Conservation (phyloP, 2,329 filamentous ascomycete species). For the Myriosclerotinia scirpicola region DNA sequence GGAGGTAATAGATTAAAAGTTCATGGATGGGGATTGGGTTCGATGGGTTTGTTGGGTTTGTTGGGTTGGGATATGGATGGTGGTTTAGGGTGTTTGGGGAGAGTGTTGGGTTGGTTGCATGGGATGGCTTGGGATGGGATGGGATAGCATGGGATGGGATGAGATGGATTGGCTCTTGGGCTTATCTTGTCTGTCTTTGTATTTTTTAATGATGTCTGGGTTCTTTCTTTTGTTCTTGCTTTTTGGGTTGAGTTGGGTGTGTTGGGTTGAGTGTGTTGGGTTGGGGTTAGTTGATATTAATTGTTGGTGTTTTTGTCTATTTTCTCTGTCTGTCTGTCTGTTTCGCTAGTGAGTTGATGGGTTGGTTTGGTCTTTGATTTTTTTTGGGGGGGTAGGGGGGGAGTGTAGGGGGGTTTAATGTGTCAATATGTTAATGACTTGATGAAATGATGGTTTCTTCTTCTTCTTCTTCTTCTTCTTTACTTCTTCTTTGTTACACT, state of each 20-base stretch:
- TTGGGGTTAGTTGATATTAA: too few species aligned
- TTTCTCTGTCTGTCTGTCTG: neutral
- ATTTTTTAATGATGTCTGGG: too few species aligned
- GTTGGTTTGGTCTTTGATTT: too few species aligned
- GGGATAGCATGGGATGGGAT: too few species aligned
- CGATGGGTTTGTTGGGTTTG: neutral
- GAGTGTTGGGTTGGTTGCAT: neutral
- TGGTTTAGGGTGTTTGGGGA: neutral
- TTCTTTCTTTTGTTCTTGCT: neutral
- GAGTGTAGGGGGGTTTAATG: too few species aligned
- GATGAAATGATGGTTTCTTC: too few species aligned
- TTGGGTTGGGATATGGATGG: neutral
- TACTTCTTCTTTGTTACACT: too few species aligned
- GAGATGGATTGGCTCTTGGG: neutral
- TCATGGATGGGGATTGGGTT: neutral
- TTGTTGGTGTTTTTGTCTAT: too few species aligned
- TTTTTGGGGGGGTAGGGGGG: too few species aligned
- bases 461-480: too few species aligned
- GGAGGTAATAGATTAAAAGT: neutral
- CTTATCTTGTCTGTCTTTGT: neutral
- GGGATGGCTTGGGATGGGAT: neutral
- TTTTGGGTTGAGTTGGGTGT: neutral
- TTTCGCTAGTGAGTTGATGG: neutral
- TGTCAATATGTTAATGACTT: too few species aligned
- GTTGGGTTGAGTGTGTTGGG: too few species aligned